phyloP scores from a whole-genome alignment of 805 yeast genomes.

The Pichia manshurica region DNA sequence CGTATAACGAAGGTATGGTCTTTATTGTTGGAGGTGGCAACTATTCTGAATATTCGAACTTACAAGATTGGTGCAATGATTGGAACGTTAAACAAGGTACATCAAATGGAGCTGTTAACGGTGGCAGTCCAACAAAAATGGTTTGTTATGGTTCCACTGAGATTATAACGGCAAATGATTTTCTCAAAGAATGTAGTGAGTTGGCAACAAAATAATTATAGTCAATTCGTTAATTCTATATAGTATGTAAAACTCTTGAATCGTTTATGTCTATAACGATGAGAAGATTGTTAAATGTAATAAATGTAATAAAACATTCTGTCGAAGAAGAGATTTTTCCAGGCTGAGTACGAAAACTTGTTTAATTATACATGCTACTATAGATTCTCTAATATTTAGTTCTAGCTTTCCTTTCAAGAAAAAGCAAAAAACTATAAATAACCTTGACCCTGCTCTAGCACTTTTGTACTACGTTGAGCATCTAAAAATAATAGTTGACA shows the following conservation, averaged over 20 bases:
- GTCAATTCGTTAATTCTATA: background rate
- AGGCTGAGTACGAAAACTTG: too few species aligned
- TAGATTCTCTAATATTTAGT: too few species aligned
- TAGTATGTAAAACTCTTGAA: too few species aligned
- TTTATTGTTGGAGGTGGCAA: slow-evolving; percentile 97
- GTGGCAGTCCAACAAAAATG: slow-evolving; percentile 33
- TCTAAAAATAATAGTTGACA: slow-evolving; percentile 84
- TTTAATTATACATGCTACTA: too few species aligned
- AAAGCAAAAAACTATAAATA: slow-evolving; percentile 18
- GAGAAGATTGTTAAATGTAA: too few species aligned
- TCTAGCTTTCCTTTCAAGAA: background rate
- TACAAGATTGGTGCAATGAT: slow-evolving; percentile 72
- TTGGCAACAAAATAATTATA: slow-evolving; percentile 35
- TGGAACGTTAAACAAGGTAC: slow-evolving; percentile 19
- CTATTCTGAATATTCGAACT: slow-evolving; percentile 86
- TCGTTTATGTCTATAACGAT: too few species aligned
- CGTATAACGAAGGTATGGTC: slow-evolving; percentile 76
- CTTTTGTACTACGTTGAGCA: slow-evolving; percentile 82
- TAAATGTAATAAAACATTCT: too few species aligned
- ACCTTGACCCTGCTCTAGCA: slow-evolving; percentile 50
- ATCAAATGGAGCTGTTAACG: slow-evolving; percentile 8
- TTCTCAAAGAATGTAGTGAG: slow-evolving; percentile 57
- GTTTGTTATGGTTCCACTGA: slow-evolving; percentile 87
- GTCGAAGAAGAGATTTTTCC: too few species aligned
- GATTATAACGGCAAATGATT: slow-evolving; percentile 62